phyloP scores from a whole-genome alignment of 495 filamentous ascomycete species.

The Lophiotrema nucula region DNA sequence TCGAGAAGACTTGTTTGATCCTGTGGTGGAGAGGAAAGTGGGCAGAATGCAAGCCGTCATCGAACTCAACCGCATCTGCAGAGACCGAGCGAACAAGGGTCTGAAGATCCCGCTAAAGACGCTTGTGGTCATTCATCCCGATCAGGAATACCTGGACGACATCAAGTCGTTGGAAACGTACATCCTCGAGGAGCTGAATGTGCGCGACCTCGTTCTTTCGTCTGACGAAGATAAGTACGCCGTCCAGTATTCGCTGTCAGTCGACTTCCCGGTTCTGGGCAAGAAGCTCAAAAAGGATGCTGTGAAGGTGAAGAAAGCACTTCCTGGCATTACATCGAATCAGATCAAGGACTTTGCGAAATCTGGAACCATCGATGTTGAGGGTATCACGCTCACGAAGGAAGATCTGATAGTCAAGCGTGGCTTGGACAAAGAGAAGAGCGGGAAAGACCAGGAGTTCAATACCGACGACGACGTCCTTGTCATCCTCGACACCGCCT shows the following conservation, averaged over 20 bases:
- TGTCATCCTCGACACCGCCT: conserved; percentile 71
- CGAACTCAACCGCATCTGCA: conserved; percentile 78
- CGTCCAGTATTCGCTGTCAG: conserved; percentile 82
- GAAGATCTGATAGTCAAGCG: conserved; percentile 84
- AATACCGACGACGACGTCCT: conserved; percentile 83
- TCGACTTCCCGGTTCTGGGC: conserved; percentile 90
- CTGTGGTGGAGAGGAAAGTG: conserved; percentile 80
- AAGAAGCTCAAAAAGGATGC: conserved; percentile 97
- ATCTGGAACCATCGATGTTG: conserved; percentile 70
- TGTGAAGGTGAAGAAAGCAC: conserved; percentile 82
- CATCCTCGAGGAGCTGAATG: conserved; percentile 87
- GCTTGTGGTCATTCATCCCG: conserved; percentile 83
- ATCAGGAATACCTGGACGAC: conserved; percentile 80
- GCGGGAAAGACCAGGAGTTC: conserved; percentile 70
- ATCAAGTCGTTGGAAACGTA: conserved; percentile 79
- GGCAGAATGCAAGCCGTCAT: conserved; percentile 93
- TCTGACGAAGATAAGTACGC: conserved; percentile 87
- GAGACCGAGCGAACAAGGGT: conserved; percentile 80
- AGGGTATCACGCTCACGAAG: conserved; percentile 75
- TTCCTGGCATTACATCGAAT: conserved; percentile 74
- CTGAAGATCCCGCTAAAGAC: conserved; percentile 89
- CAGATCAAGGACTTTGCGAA: conserved; percentile 73
- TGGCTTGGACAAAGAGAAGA: conserved; percentile 66
- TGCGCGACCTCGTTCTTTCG: conserved; percentile 79
- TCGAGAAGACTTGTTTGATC: conserved; percentile 81